Base-by-base conservation (phyloP, 2,329 filamentous ascomycete genomes). In the Claviceps cyperi region DNA sequence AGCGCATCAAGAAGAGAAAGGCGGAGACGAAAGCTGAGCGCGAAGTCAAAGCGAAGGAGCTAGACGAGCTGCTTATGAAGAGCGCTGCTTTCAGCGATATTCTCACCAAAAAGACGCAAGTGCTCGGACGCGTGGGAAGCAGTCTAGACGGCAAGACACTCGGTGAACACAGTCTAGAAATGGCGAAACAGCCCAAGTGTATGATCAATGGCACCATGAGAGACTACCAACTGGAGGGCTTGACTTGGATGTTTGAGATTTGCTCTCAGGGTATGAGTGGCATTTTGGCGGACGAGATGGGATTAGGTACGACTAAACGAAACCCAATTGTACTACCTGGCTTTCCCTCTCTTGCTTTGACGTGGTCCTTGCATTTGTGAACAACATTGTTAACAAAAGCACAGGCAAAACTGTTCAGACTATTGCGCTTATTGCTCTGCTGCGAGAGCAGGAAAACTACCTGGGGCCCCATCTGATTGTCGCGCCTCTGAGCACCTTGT, bases 251-350 rank as follows among this genome's bases (percentile, higher is more conserved):
- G 72, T 94, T 85, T 58, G 88, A 95, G 72, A 77, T 80, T 49
- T 78, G 76, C 51, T 67, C 74, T 2, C 92, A 95, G 59, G 90
- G 90, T 11, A 78, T 96, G 64, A 94, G 88, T 56, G 90, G 90
- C 1, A 95, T 95, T 51, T 65, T 96, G 35, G 90, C 90, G 0
- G 90, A 96, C 58, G 90, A 96, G 64, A 96, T 96, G 90, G 90
- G 90, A 0, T 67, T 95, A 5, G 78, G 78, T 77, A 60, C 52
- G 47, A 41, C 15, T 71, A 53, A 11, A 4, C n/a, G 4, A 47
- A 17, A 14, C 9, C n/a, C 8, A 11, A 21, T 7, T 13, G 4
- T 22, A 14, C 21, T n/a, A 15, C 17, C 15, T n/a, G 7, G 8
- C 24, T 44, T 32, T 9, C 13, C 28, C 22, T 17, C 22, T 14